Percentiles rank a stretch among this genome's conserved stretches.
phyloP scores from a whole-genome alignment of 768 basidiomycete species.

The Podaxis mareebaensis region DNA sequence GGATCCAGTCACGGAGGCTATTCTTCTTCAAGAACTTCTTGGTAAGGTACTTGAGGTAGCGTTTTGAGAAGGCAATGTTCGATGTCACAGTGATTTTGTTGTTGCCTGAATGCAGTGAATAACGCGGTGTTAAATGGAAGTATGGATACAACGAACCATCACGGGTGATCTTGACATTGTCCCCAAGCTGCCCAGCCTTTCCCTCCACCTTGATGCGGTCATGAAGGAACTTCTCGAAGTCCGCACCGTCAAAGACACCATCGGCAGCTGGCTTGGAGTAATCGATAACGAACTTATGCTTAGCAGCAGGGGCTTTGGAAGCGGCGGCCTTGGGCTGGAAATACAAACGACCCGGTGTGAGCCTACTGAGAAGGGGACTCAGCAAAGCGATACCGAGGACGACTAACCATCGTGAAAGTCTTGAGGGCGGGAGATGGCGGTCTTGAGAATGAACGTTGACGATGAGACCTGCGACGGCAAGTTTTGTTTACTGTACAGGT shows the following conservation, averaged over 20 bases:
- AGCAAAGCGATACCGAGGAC: constrained; percentile 74
- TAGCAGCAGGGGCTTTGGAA: constrained; percentile 52
- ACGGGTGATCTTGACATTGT: constrained; percentile 81
- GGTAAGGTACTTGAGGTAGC: constrained; percentile 97
- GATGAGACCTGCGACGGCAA: constrained; percentile 17
- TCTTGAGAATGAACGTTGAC: constrained; percentile 26
- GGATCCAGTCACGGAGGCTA: constrained; percentile 93
- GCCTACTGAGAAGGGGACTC: constrained; percentile 93
- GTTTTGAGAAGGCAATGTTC: constrained; percentile 90
- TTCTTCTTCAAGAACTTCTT: constrained; percentile 99
- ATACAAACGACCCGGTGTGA: constrained; percentile 41
- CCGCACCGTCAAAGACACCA: constrained; percentile 60
- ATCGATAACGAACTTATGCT: constrained; percentile 79
- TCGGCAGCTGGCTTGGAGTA: constrained; percentile 73
- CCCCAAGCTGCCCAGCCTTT: constrained; percentile 90
- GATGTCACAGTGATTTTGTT: constrained; percentile 85
- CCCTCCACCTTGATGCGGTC: constrained; percentile 94
- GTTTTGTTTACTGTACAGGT: constrained; percentile 56
- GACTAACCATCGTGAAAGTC: constrained; percentile 68
- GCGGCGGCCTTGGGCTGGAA: constrained; percentile 60
- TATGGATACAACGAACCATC: constrained; percentile 61
- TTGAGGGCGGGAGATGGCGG: constrained; percentile 21
- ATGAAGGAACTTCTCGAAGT: constrained; percentile 85
- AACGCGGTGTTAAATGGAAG: neutral
- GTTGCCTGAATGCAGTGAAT: constrained; percentile 48